Evolutionary conservation across 257 asterid species (phyloP), one percentile per base, ranked within the genome.

Genomic region (Salvia miltiorrhiza): DNA sequence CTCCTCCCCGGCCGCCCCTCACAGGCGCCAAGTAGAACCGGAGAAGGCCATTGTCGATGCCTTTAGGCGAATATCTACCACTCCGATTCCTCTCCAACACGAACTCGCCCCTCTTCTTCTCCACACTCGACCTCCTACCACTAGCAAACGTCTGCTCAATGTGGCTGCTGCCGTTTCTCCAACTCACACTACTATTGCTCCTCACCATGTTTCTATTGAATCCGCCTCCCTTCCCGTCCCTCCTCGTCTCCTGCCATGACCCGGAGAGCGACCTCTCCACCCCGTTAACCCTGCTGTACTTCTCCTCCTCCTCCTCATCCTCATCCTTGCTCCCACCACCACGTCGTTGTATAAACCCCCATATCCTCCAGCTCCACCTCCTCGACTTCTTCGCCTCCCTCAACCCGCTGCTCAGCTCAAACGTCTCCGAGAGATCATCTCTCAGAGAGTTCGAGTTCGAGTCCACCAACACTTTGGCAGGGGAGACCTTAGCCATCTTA

Each of bases 181-280:
- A 86, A 73, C 90, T 86, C 77, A 86, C 97, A 56, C 97, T 86
- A 58, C 97, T 90, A 44, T 90, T 88, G 78, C 93, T 90, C 69
- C 97, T 68, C 33, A 88, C 65, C 56, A 82, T 81, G 13, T 71
- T 81, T 71, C 90, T 74, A 54, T 78, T 76, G 9, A 83, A 66
- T 14, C 84, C 89, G 5, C 76, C 79, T n/a, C 65, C 76, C 19
- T 78, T 76, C 30, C 43, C 64, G 19, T 81, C 87, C 69, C 82
- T 65, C 75, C 85, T 85, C 48, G 73, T 63, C 14, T 81, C 90
- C 40, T 74, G 86, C 91, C 96, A 89, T 24, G 94, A 82, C 41
- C 82, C 92, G 0, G 96, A 90, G 2, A 82, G 70, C 0, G 95
- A 85, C 70, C 95, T 87, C 78, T 84, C 96, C 12, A 87, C 94